Percentiles rank a stretch among this genome's conserved stretches.
These are phyloP conservation scores for Phytophthora constricta DNA, from an alignment of 352 stramenopile species.

Conservation along the genomic window DNA sequence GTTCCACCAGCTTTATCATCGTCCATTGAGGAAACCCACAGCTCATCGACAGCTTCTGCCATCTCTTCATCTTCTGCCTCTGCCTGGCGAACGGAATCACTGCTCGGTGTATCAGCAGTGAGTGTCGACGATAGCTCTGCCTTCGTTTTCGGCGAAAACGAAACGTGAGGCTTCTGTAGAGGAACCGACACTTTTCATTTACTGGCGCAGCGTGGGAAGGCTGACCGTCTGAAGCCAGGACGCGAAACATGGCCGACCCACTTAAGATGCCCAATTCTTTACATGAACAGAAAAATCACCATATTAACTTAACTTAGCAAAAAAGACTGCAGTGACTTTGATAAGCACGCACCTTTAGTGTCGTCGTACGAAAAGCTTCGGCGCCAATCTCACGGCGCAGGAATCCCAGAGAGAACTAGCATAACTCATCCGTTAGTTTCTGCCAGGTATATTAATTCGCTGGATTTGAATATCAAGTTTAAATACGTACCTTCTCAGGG, in stretches of 20 bases:
- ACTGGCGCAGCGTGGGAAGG: slow-evolving; percentile 2
- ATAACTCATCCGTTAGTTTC: slow-evolving; percentile 13
- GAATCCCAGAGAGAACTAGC: slow-evolving; percentile 80
- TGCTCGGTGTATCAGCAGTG: not conserved
- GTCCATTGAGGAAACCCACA: not conserved
- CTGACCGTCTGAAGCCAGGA: slow-evolving; percentile 41
- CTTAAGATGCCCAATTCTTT: slow-evolving; percentile 82
- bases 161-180: slow-evolving; percentile 20
- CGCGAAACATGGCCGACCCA: slow-evolving; percentile 87
- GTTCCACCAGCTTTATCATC: not conserved
- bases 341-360: slow-evolving; percentile 53
- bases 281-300: slow-evolving; percentile 1
- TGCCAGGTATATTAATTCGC: not conserved
- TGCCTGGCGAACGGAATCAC: not conserved
- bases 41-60: slow-evolving; percentile 30
- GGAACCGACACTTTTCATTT: not conserved
- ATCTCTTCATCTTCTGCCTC: slow-evolving; percentile 58
- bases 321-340: not conserved
- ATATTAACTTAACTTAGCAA: not conserved
- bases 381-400: slow-evolving; percentile 73
- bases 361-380: slow-evolving; percentile 61
- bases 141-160: slow-evolving; percentile 18
- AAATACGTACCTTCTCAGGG: slow-evolving; percentile 40
- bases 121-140: not conserved
- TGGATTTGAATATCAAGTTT: too few relatives aligned